Evolutionary conservation across 139 green algal genomes (phyloP).

Genomic region (Chlamydomonas sp.): DNA sequence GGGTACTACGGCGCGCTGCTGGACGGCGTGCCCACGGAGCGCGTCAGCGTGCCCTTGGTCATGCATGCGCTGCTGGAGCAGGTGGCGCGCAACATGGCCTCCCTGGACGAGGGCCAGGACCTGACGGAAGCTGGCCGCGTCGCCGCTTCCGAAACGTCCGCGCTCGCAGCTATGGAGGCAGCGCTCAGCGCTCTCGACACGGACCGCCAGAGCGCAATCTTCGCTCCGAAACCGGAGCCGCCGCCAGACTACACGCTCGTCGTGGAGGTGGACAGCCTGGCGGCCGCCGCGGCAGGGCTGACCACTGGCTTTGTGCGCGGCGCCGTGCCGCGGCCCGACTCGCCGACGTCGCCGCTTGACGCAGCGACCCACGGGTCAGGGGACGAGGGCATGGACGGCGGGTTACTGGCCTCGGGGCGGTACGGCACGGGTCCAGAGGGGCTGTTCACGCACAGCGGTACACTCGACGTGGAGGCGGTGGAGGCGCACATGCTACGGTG

Average conservation of each 20-base stretch:
- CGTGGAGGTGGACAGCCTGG: slow-evolving; percentile 40
- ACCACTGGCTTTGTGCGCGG: slow-evolving; percentile 37
- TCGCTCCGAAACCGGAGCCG: not conserved
- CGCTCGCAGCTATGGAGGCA: slow-evolving; percentile 24
- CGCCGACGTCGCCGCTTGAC: slow-evolving; percentile 34
- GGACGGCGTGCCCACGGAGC: slow-evolving; percentile 55
- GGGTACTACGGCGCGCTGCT: slow-evolving; percentile 55
- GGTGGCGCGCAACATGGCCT: slow-evolving; percentile 45
- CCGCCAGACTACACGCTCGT: slow-evolving; percentile 22
- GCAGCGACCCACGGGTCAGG: not conserved
- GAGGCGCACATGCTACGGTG: slow-evolving; percentile 59
- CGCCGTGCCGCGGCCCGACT: slow-evolving; percentile 8
- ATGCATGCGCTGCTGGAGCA: slow-evolving; percentile 71
- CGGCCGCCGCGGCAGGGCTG: slow-evolving; percentile 40
- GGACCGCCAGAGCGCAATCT: not conserved
- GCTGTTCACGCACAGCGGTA: slow-evolving; percentile 35
- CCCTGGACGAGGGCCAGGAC: slow-evolving; percentile 18
- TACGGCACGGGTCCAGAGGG: slow-evolving; percentile 25
- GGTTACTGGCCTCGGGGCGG: not conserved
- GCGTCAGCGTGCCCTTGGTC: slow-evolving; percentile 57
- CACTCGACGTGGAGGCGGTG: slow-evolving; percentile 52
- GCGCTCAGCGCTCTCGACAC: slow-evolving; percentile 28
- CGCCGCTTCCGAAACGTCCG: slow-evolving; percentile 30
- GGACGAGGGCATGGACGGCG: not conserved
- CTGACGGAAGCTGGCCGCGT: slow-evolving; percentile 36